A percentile compares a stretch with the other conserved stretches of the same genome.
Conservation (phyloP, 352 stramenopile species). For the Pythium aphanidermatum region DNA sequence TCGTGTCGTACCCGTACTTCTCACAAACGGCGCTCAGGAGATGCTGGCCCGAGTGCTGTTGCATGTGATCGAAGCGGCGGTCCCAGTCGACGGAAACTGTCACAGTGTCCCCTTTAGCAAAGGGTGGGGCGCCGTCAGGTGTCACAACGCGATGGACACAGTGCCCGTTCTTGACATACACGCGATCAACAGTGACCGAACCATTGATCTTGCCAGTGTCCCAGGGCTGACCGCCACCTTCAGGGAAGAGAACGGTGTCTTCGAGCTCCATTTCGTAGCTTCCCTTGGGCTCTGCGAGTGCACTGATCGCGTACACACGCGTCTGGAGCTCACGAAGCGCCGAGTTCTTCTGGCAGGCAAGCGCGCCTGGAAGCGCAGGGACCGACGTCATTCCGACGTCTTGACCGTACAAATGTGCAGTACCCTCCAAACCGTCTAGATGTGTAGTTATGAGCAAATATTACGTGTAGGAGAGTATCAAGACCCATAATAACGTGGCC, state of each 20-base stretch:
- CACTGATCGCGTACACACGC: constrained; percentile 37
- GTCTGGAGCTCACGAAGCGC: constrained; percentile 45
- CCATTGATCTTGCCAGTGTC: constrained; percentile 63
- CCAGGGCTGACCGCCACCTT: constrained; percentile 82
- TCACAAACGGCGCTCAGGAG: constrained; percentile 82
- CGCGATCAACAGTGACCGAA: constrained; percentile 35
- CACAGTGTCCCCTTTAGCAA: constrained; percentile 46
- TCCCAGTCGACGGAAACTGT: constrained; percentile 60
- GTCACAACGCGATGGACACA: constrained; percentile 52
- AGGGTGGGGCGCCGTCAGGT: constrained; percentile 17
- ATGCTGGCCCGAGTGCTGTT: constrained; percentile 88
- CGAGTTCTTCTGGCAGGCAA: constrained; percentile 65
- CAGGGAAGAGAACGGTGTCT: constrained; percentile 82
- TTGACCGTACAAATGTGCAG: too few relatives aligned
- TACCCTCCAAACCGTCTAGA: too few relatives aligned
- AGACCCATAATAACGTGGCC: too few relatives aligned
- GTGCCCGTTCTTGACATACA: constrained; percentile 58
- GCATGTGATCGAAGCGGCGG: constrained; percentile 84
- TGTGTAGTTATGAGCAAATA: too few relatives aligned
- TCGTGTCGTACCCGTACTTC: constrained; percentile 63
- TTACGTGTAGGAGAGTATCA: too few relatives aligned
- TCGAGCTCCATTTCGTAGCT: constrained; percentile 59
- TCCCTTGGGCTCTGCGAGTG: constrained; percentile 23
- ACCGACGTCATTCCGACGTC: too few relatives aligned
- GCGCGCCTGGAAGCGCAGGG: constrained; percentile 33